Percentiles rank a stretch among this genome's conserved stretches.
Evolutionary conservation across 2,329 filamentous ascomycete species (phyloP).

Genomic region (Xylaria sp.): DNA sequence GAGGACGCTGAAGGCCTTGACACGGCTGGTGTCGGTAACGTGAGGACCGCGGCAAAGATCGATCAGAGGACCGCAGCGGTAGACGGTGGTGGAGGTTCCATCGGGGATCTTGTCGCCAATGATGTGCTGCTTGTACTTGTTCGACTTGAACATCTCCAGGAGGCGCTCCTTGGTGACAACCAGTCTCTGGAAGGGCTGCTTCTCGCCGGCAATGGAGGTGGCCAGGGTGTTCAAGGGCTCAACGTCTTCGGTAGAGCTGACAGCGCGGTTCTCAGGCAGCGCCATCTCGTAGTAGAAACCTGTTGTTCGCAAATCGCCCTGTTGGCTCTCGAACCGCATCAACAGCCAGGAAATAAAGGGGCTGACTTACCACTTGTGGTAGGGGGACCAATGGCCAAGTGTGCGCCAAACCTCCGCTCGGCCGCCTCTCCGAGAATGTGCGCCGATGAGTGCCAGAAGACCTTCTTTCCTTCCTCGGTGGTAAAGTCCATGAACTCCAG

Average conservation of each 20-base stretch:
- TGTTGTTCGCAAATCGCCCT: background rate
- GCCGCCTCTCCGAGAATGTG: constrained; percentile 94
- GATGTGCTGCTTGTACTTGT: constrained; percentile 97
- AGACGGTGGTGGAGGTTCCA: constrained; percentile 87
- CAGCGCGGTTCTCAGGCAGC: constrained; percentile 41
- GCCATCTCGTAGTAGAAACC: constrained; percentile 96
- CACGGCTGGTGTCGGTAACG: constrained; percentile 85
- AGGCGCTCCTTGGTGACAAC: constrained; percentile 14
- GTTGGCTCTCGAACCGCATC: background rate
- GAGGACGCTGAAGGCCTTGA: constrained; percentile 92
- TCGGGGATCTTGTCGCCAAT: constrained; percentile 89
- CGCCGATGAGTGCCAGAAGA: constrained; percentile 97
- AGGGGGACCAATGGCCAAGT: constrained; percentile 88
- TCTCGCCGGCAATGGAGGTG: constrained; percentile 13
- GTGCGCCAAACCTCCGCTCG: constrained; percentile 84
- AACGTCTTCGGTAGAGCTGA: constrained; percentile 18
- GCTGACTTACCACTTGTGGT: constrained; percentile 62
- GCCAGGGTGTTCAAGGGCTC: constrained; percentile 12
- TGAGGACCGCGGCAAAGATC: constrained; percentile 95
- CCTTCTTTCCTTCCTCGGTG: constrained; percentile 70
- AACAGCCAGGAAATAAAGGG: no score
- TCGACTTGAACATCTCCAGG: constrained; percentile 61
- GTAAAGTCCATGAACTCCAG: constrained; percentile 81
- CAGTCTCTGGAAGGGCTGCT: constrained; percentile 18
- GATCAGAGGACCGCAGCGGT: constrained; percentile 87